Conservation (phyloP, 306 rosid genomes). For the Sophora flavescens region DNA sequence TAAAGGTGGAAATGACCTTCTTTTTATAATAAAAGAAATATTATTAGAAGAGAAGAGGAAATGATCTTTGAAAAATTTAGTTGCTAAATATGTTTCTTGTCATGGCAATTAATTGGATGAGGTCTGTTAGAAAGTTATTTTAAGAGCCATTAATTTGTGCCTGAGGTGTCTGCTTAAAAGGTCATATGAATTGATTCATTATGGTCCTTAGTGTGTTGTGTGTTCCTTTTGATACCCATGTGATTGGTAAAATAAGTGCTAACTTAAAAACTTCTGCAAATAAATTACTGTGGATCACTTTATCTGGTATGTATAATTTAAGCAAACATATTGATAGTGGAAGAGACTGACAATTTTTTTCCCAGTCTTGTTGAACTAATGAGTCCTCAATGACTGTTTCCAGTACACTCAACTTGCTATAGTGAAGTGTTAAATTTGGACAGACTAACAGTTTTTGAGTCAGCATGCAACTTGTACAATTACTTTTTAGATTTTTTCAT, state of each 20-base stretch:
- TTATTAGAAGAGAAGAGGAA: background rate
- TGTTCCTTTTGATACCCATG: background rate
- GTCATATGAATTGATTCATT: conserved; percentile 10
- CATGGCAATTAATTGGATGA: background rate
- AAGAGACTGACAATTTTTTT: conserved; percentile 19
- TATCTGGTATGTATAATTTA: background rate
- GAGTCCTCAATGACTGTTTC: conserved; percentile 32
- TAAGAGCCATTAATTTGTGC: conserved; percentile 24
- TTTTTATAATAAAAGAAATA: too few relatives aligned
- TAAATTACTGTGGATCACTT: conserved; percentile 2
- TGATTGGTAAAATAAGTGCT: conserved; percentile 3
- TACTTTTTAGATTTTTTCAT: conserved; percentile 6
- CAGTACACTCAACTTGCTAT: conserved; percentile 17
- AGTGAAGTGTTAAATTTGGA: conserved; percentile 34
- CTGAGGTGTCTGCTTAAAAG: background rate
- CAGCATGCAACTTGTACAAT: conserved; percentile 13
- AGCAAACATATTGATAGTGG: background rate
- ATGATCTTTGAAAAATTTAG: background rate
- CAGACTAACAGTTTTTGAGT: conserved; percentile 33
- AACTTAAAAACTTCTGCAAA: conserved; percentile 8
- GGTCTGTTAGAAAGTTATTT: background rate
- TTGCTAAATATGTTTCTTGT: background rate
- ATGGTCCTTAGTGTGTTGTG: background rate
- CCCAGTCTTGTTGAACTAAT: background rate
- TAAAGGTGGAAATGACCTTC: background rate